Evolutionary conservation across 306 rosid species (phyloP).

Genomic region (Vicia sativa): DNA sequence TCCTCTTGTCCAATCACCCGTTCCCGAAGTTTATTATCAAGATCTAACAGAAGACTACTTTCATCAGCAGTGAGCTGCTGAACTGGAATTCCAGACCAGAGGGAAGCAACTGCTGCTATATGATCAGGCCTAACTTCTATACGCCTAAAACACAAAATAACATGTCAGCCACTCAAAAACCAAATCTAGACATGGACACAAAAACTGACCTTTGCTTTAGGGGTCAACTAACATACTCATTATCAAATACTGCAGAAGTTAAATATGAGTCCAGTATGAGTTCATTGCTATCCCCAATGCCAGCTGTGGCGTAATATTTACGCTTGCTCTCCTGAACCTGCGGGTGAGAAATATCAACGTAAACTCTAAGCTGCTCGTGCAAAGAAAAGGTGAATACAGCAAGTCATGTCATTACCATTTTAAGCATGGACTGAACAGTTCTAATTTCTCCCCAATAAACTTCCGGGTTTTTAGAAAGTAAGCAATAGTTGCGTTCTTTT

Average conservation of each 20-base stretch:
- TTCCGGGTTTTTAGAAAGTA: slow-evolving; percentile 68
- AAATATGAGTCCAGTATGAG: slow-evolving; percentile 52
- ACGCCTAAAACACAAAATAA: slow-evolving; percentile 50
- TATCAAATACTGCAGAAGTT: slow-evolving; percentile 48
- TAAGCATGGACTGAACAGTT: slow-evolving; percentile 74
- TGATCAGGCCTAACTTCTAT: slow-evolving; percentile 61
- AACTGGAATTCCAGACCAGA: slow-evolving; percentile 85
- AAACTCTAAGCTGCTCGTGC: slow-evolving; percentile 21
- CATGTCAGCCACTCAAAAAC: slow-evolving; percentile 38
- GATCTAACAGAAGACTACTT: slow-evolving; percentile 55
- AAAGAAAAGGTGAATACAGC: slow-evolving; percentile 18
- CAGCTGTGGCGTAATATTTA: slow-evolving; percentile 51
- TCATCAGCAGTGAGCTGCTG: slow-evolving; percentile 81
- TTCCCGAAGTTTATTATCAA: slow-evolving; percentile 65
- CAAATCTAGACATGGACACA: slow-evolving; percentile 30
- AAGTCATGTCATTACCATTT: slow-evolving; percentile 59
- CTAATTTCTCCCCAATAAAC: slow-evolving; percentile 86
- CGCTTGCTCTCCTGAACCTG: slow-evolving; percentile 64
- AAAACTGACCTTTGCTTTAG: slow-evolving; percentile 31
- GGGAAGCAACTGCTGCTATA: slow-evolving; percentile 79
- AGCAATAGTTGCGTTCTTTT: slow-evolving; percentile 55
- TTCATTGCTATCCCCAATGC: slow-evolving; percentile 51
- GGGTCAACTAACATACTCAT: slow-evolving; percentile 60
- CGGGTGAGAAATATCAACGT: slow-evolving; percentile 32
- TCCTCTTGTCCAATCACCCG: slow-evolving; percentile 83